Evolutionary conservation across 2,329 filamentous ascomycete species (phyloP).

Genomic region (Botrytis elliptica): DNA sequence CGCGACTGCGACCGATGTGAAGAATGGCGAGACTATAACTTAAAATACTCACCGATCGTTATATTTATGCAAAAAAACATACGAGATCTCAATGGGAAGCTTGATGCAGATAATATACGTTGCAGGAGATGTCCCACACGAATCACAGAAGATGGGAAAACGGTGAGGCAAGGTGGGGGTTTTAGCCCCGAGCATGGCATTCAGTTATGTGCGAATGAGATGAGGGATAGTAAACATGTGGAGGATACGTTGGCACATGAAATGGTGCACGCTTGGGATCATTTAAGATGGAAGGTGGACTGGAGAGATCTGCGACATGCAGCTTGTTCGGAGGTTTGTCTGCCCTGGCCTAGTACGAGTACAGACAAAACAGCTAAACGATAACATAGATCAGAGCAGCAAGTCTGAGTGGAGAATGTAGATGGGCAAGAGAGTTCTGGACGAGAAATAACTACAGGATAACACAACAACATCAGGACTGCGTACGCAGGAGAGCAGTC

Average conservation of each 20-base stretch:
- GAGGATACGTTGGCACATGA: conserved; percentile 96
- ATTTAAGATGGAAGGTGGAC: conserved; percentile 87
- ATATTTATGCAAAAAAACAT: conserved; percentile 85
- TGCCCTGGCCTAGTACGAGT: conserved; percentile 7
- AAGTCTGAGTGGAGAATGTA: conserved; percentile 89
- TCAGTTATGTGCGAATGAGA: conserved; percentile 86
- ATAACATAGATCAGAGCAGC: conserved; percentile 76
- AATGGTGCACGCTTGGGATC: conserved; percentile 97
- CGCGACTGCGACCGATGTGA: conserved; percentile 81
- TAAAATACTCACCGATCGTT: conserved; percentile 81
- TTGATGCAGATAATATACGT: conserved; percentile 73
- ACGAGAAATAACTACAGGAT: conserved; percentile 82
- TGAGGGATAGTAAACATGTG: conserved; percentile 74
- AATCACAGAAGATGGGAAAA: conserved; percentile 48
- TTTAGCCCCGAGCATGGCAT: conserved; percentile 88
- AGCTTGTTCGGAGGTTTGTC: conserved; percentile 82
- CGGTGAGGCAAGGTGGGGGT: conserved; percentile 70
- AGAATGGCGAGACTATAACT: conserved; percentile 76
- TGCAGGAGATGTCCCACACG: conserved; percentile 74
- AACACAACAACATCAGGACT: conserved; percentile 91
- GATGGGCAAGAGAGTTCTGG: conserved; percentile 84
- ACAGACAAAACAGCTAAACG: conserved; percentile 26
- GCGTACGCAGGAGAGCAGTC: conserved; percentile 78
- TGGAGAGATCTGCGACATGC: conserved; percentile 80
- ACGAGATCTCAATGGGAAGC: conserved; percentile 69